These are phyloP conservation scores for Hemileia vastatrix DNA, from an alignment of 1,284 basidiomycete species.

Conservation along the genomic window DNA sequence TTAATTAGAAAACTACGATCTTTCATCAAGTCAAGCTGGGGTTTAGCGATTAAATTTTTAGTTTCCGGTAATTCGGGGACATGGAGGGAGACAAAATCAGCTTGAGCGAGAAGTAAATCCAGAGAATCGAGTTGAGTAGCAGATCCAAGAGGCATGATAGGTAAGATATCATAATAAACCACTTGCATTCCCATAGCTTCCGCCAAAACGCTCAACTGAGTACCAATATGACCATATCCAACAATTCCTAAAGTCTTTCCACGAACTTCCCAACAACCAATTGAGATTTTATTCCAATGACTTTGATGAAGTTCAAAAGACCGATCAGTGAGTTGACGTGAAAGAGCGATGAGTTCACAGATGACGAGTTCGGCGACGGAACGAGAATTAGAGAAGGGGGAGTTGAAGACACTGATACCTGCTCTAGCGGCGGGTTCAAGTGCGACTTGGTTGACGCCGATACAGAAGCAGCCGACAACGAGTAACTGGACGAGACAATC, in stretches of 20 bases:
- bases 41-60: constrained; percentile 75
- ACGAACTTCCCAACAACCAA: constrained; percentile 94
- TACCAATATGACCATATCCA: constrained; percentile 97
- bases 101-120: constrained; percentile 61
- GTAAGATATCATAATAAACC: constrained; percentile 88
- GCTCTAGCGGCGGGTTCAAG: constrained; percentile 69
- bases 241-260: constrained; percentile 97
- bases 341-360: constrained; percentile 83
- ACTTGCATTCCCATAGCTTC: constrained; percentile 95
- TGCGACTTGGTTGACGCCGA: constrained; percentile 98
- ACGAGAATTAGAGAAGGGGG: constrained; percentile 98
- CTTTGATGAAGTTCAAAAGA: constrained; percentile 76
- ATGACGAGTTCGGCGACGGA: constrained; percentile 98
- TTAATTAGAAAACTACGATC: constrained; percentile 92
- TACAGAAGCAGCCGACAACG: constrained; percentile 98
- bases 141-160: constrained; percentile 94
- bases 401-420: constrained; percentile 98
- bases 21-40: constrained; percentile 84
- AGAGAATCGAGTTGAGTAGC: constrained; percentile 82
- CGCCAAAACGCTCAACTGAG: constrained; percentile 91
- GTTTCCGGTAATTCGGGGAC: constrained; percentile 96
- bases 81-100: constrained; percentile 94
- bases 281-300: constrained; percentile 98
- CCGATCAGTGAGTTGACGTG: constrained; percentile 87
- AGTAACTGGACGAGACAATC: constrained; percentile 58